Base-by-base conservation (phyloP, 2,329 filamentous ascomycete genomes). In the Fusarium tupiense region DNA sequence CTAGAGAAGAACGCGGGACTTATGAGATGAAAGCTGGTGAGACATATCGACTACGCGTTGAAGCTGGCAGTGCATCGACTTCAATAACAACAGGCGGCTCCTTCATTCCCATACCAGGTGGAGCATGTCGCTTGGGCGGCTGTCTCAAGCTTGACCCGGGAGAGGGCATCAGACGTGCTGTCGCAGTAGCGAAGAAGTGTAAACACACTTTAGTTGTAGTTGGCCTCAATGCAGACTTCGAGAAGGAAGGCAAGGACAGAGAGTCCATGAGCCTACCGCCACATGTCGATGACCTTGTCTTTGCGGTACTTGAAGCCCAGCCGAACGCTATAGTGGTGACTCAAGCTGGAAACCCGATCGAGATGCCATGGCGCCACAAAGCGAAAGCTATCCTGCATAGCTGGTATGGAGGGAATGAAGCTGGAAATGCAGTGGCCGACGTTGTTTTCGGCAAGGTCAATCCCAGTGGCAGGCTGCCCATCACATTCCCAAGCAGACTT, bases 1-100 rank as follows among this genome's bases (percentile, higher is more conserved):
- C 81, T 0, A 69, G 71, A 22, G 82, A 83, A 64, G 77, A 80
- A 62, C 76, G 72, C 16, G 77, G 76, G 0, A 47, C 24, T 16
- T 64, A 61, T 10, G 35, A 65, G 1, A 57, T 77, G 61, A 31
- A 43, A 3, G 40, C 64, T 9, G 58, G 52, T 8, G 33, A 64
- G 11, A 64, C 19, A 0, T 77, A 77, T 49, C 52, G 24, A 8
- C 33, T 77, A 2, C 59, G 64, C 5, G 67, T 77, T 6, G 72
- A 70, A 41, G 59, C 64, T 1, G 74, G 65, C 1, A 72, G 72
- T 33, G 63, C 64, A 7, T 26, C 53, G 7, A 72, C 75, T 2
- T 73, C 72, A 5, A 72, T 64, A 38, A 26, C 70, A 5, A 56
- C 49, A 11, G 59, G 64, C 2, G 62, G 65, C 14, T 64, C 67